Conservation (phyloP, 2,329 filamentous ascomycete genomes). For the Magnaporthiopsis poae region DNA sequence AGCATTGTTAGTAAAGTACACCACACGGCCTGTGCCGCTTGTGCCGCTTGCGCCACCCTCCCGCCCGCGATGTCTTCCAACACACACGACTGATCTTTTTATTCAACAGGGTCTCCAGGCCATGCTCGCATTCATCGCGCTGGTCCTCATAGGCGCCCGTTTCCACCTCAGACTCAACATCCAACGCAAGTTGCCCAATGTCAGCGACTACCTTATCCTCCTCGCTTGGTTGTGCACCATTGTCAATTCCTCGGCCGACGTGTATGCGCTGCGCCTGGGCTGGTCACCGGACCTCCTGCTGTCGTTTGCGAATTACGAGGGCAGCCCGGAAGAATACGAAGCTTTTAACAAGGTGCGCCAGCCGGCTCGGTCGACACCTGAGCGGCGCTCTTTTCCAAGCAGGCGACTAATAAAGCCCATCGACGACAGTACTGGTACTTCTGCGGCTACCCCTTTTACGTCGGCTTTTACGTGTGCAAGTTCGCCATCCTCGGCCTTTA, state of each 20-base stretch:
- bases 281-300: not conserved
- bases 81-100: too few species aligned
- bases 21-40: too few species aligned
- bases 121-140: not conserved
- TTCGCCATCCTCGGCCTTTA: not conserved
- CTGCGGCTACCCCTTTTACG: not conserved
- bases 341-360: not conserved
- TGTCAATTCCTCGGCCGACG: not conserved
- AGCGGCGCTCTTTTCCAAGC: too few species aligned
- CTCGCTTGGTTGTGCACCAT: not conserved
- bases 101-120: not conserved
- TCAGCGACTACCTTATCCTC: conserved; percentile 1
- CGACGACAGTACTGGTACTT: not conserved
- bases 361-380: too few species aligned
- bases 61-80: too few species aligned
- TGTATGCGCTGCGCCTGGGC: not conserved
- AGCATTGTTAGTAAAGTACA: too few species aligned
- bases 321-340: not conserved
- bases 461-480: not conserved
- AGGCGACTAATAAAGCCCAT: too few species aligned
- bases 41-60: too few species aligned
- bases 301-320: not conserved
- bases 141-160: not conserved
- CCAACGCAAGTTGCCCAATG: not conserved
- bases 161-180: not conserved